Base-by-base conservation (phyloP, 2,329 filamentous ascomycete genomes). In the Capronia americana region DNA sequence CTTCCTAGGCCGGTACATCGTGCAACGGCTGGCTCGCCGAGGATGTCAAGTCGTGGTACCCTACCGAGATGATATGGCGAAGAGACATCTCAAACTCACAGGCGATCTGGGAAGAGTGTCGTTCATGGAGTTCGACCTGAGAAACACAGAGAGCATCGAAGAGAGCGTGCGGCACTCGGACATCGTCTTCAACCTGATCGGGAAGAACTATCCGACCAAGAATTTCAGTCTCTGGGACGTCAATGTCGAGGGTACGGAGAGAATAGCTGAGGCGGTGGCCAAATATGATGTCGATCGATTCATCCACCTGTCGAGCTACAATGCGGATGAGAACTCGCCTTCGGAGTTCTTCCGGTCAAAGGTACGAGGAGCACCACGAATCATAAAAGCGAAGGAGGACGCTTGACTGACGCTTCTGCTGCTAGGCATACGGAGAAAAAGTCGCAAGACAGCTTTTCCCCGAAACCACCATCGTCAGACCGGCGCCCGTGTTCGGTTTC, bases 261-360 rank as follows among this genome's bases (percentile, higher is more conserved):
- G 95, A 73, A 99, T 99, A 74, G 92, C 88, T 58, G 92, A 97
- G 77, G 93, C 95, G 61, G 92, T 93, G 61, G 95, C 94, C 75
- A 99, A 99, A 82, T 99, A 99, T 81, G 94, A 99, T 75, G 88
- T 97, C 72, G 95, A 99, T 81, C 90, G 95, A 71, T 99, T 92
- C 80, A 93, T 99, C 71, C 95, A 99, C 74, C 89, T 99, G 73
- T 99, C 95, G 10, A 97, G 93, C 34, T 93, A 96, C 85, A 98
- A 94, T 76, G 94, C 92, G 65, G 84, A 90, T 78, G 85, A 87
- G 51, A 85, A 91, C 72, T 98, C 94, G 20, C 80, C 89, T 2
- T 94, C 92, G 11, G 92, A 95, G 75, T 99, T 94, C 86, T 97
- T 91, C 80, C 85, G 90, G 67, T 96, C 93, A 73, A 99, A 99